Base-by-base conservation (phyloP, 192 early-diverging fungal genomes). In the Mortierella antarctica region DNA sequence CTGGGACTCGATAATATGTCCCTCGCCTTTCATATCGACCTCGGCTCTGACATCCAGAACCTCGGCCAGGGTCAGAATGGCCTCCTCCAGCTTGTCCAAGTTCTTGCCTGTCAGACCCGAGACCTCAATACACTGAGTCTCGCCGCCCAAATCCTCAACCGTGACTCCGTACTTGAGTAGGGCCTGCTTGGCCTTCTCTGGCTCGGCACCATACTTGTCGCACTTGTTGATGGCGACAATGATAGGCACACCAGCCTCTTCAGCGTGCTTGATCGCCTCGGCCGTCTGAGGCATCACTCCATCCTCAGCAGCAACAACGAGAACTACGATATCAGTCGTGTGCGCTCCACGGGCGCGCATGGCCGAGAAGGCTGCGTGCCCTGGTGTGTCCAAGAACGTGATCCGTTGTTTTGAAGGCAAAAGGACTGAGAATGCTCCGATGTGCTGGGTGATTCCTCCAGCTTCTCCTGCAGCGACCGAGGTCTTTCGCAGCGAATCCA, bases 211-310 rank as follows among this genome's bases (percentile, higher is more conserved):
- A 20, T 91, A 93, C 71, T 96, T 98, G 84, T 99, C 97, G 79
- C 96, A 97, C 83, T 99, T 99, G 89, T 97, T 99, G 64, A 99
- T 92, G 0, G 97, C 97, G 1, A 99, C 96, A 68, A 99, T 91
- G 48, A 99, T 91, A 20, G 96, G 96, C 18, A 96, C 94, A 58
- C 88, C 86, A 11, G 96, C 94, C 10, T 89, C 90, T 45, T 92
- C 87, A 7, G 96, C 94, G 82, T 97, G 96, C 73, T 95, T 89
- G 62, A 99, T 96, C 9, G 97, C 96, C 82, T 99, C 97, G 9
- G 93, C 85, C 3, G 97, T 99, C 80, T 99, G 97, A 2, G 97
- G 97, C 97, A 98, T 99, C 39, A 99, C 93, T 6, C 97, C 97
- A 82, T 98, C 97, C 74, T 98, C 97, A 10, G 96, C 97, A 6